Percentiles rank a stretch among this genome's conserved stretches.
Evolutionary conservation across 1,139 yeast genomes (phyloP).

Genomic region (Pichia norvegensis): DNA sequence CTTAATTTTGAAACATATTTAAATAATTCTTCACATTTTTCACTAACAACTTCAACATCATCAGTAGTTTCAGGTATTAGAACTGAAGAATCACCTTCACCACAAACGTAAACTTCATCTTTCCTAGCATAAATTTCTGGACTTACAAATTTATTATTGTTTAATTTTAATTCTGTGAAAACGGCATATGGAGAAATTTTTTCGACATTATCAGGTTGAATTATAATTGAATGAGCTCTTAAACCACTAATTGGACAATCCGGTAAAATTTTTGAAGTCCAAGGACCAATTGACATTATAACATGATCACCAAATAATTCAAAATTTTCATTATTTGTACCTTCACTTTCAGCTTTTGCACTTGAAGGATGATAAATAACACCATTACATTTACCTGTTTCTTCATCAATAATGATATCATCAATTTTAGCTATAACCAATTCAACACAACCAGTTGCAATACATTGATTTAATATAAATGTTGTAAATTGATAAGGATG

Average conservation of each 20-base stretch:
- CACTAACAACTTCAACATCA: slow-evolving; percentile 81
- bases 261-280: slow-evolving; percentile 87
- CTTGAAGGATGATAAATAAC: slow-evolving; percentile 56
- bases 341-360: slow-evolving; percentile 33
- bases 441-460: slow-evolving; percentile 79
- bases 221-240: slow-evolving; percentile 90
- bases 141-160: slow-evolving; percentile 57
- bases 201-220: slow-evolving; percentile 65
- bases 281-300: slow-evolving; percentile 87
- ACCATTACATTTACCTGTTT: slow-evolving; percentile 60
- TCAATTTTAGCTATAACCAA: slow-evolving; percentile 77
- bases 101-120: slow-evolving; percentile 95
- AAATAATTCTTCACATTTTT: slow-evolving; percentile 83
- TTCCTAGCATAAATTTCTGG: slow-evolving; percentile 94
- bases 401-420: slow-evolving; percentile 54
- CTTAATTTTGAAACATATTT: slow-evolving; percentile 74
- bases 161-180: slow-evolving; percentile 78
- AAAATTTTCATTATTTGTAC: slow-evolving; percentile 27
- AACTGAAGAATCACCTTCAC: slow-evolving; percentile 89
- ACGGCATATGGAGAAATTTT: slow-evolving; percentile 86
- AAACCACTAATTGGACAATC: slow-evolving; percentile 90
- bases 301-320: slow-evolving; percentile 62
- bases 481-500: slow-evolving; percentile 93
- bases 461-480: slow-evolving; percentile 68
- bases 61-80: slow-evolving; percentile 92